Evolutionary conservation across 1,284 basidiomycete species (phyloP), one percentile per base, ranked within the genome.

Genomic region (Ganoderma boninense): DNA sequence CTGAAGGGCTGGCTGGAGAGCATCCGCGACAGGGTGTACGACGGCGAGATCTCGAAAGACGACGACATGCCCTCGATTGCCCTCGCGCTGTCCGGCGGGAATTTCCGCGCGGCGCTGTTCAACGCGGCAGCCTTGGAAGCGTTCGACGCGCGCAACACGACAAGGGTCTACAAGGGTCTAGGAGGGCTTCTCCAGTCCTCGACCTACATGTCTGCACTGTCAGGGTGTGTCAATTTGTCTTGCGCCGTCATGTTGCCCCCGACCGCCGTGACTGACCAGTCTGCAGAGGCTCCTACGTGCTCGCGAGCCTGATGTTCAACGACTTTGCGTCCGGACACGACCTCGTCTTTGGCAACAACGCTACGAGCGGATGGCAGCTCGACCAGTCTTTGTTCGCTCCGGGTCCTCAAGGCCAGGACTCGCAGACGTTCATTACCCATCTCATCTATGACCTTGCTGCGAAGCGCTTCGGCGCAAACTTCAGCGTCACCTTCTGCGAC

Each of bases 401-500:
- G 1, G 68, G 68, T 5, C 43, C 56, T 32, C 65, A 64, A 18
- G 68, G 68, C 14, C 56, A 69, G 23, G 65, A 69, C 40, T 29
- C 42, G 13, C 14, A 23, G 4, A 11, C 64, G n/a, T 69, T 65
- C 44, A 38, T 65, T n/a, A 35, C 13, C 18, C 38, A 69, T n/a
- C 16, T 69, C 18, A n/a, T 64, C 16, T n/a, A 69, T 20, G 68
- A 69, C 49, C 68, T 69, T 13, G 68, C 42, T 13, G 68, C 63
- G 18, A 69, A 69, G 68, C 54, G 59, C 16, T 52, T 57, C 26
- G 64, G 35, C 4, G 68, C 56, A 2, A 44, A 69, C 56, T 65
- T 69, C 60, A 64, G 64, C 13, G 68, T 69, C 18, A 65, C 68
- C 16, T 65, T 69, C 38, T 69, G 68, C n/a, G 68, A 69, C 44